Percentiles rank a stretch among this genome's conserved stretches.
Conservation (phyloP, 768 basidiomycete genomes). For the Mycena amicta region DNA sequence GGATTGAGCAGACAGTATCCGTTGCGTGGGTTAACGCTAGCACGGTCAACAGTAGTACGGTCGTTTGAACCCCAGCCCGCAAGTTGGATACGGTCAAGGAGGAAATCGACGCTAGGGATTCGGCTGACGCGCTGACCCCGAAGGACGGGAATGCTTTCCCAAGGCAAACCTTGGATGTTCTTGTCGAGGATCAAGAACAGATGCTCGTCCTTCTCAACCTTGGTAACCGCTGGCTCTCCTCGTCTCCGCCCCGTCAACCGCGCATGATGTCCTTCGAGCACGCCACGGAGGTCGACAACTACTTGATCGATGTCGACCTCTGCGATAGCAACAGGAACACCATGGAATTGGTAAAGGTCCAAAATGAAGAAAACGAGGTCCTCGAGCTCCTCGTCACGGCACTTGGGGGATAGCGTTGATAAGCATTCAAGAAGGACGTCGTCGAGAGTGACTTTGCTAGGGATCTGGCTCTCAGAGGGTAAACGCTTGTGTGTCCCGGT, state of each 20-base stretch:
- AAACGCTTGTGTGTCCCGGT: slow-evolving; percentile 35
- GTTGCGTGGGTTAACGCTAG: slow-evolving; percentile 63
- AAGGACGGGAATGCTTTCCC: slow-evolving; percentile 92
- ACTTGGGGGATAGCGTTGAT: slow-evolving; percentile 77
- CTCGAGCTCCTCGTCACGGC: slow-evolving; percentile 91
- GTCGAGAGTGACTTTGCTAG: slow-evolving; percentile 60
- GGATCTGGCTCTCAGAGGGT: slow-evolving; percentile 34
- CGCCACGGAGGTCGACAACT: slow-evolving; percentile 78
- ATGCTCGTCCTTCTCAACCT: slow-evolving; percentile 58
- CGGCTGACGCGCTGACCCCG: slow-evolving; percentile 86
- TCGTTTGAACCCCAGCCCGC: slow-evolving; percentile 40
- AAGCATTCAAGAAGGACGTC: slow-evolving; percentile 84
- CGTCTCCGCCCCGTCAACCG: slow-evolving; percentile 33
- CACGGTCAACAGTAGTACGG: slow-evolving; percentile 42
- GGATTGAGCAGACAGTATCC: slow-evolving; percentile 90
- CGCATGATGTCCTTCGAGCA: slow-evolving; percentile 71
- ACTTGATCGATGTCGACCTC: slow-evolving; percentile 93
- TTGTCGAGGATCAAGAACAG: slow-evolving; percentile 89
- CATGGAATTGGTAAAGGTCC: slow-evolving; percentile 93
- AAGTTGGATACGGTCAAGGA: slow-evolving; percentile 78
- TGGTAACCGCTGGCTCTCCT: slow-evolving; percentile 21
- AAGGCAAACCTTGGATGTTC: slow-evolving; percentile 85
- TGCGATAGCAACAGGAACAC: slow-evolving; percentile 82
- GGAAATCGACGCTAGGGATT: slow-evolving; percentile 88
- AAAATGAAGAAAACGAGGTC: slow-evolving; percentile 93